Percentiles rank a stretch among this genome's conserved stretches.
Conservation (phyloP, 805 yeast species). For the Grigorovia humatica region DNA sequence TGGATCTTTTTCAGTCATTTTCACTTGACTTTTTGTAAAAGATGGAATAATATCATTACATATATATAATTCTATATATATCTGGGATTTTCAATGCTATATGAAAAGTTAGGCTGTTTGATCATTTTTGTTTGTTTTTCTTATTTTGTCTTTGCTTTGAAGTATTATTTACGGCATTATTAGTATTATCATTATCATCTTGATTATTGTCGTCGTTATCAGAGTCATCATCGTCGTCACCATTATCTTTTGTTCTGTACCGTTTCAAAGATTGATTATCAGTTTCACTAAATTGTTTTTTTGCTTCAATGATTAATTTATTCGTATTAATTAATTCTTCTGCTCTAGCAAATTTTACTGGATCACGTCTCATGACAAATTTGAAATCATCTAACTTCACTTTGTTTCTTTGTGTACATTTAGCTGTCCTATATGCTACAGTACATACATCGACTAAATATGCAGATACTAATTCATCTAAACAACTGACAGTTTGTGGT, state of each 20-base stretch:
- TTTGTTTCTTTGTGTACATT: conserved; percentile 45
- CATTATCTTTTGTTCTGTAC: conserved; percentile 16
- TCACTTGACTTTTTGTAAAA: no score
- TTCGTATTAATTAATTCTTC: conserved; percentile 52
- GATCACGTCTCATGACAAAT: conserved; percentile 58
- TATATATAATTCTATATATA: no score
- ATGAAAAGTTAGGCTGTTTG: neutral
- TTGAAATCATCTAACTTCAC: conserved; percentile 64
- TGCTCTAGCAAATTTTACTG: conserved; percentile 57
- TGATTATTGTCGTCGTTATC: conserved; percentile 17
- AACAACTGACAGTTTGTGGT: conserved; percentile 50
- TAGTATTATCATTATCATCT: conserved; percentile 5
- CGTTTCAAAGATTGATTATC: conserved; percentile 37
- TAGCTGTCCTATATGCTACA: conserved; percentile 41
- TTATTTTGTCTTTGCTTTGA: neutral
- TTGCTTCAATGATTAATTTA: conserved; percentile 53
- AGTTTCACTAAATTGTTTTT: conserved; percentile 54
- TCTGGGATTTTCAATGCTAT: no score
- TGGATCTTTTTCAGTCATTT: no score
- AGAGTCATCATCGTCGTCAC: conserved; percentile 23
- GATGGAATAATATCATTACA: no score
- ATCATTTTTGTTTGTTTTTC: neutral
- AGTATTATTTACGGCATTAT: neutral
- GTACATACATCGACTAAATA: conserved; percentile 54
- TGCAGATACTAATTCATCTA: conserved; percentile 58